Percentiles rank a stretch among this genome's conserved stretches.
phyloP scores from a whole-genome alignment of 2,329 filamentous ascomycete genomes.

The Clonostachys byssicola region DNA sequence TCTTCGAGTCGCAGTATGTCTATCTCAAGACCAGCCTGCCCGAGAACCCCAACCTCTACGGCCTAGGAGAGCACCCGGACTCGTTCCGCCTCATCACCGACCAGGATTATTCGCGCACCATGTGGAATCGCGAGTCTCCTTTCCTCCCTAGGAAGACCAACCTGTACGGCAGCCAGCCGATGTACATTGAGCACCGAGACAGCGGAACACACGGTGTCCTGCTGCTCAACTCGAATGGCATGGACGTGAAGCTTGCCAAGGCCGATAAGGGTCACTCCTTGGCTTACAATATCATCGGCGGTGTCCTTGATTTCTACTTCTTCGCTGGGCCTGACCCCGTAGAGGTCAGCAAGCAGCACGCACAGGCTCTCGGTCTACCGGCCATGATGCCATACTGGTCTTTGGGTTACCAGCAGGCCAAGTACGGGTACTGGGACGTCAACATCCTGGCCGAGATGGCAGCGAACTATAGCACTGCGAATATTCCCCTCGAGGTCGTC shows the following conservation, averaged over 20 bases:
- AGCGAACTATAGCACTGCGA: conserved; percentile 60
- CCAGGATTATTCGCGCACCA: conserved; percentile 59
- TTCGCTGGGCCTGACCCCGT: conserved; percentile 53
- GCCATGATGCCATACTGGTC: conserved; percentile 63
- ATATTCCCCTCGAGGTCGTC: conserved; percentile 57
- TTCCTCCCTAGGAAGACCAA: conserved; percentile 57
- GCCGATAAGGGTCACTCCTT: conserved; percentile 50
- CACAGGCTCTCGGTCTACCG: conserved; percentile 49
- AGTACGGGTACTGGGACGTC: conserved; percentile 61
- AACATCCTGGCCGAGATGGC: conserved; percentile 64
- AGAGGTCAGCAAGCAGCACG: conserved; percentile 55
- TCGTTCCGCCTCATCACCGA: conserved; percentile 60
- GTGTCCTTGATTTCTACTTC: conserved; percentile 71
- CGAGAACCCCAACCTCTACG: conserved; percentile 64
- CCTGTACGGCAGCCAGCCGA: conserved; percentile 68
- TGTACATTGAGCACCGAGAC: conserved; percentile 71
- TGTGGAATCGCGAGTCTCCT: conserved; percentile 67
- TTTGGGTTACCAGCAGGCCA: conserved; percentile 58
- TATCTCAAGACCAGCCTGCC: conserved; percentile 65
- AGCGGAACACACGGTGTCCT: conserved; percentile 60
- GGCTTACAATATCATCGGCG: conserved; percentile 76
- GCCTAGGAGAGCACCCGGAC: conserved; percentile 71
- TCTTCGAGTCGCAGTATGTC: conserved; percentile 74
- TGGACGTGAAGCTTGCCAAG: conserved; percentile 73
- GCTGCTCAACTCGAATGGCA: conserved; percentile 68